These are phyloP conservation scores for Marvania coccoides DNA, from an alignment of 139 green algal species.

Conservation along the genomic window DNA sequence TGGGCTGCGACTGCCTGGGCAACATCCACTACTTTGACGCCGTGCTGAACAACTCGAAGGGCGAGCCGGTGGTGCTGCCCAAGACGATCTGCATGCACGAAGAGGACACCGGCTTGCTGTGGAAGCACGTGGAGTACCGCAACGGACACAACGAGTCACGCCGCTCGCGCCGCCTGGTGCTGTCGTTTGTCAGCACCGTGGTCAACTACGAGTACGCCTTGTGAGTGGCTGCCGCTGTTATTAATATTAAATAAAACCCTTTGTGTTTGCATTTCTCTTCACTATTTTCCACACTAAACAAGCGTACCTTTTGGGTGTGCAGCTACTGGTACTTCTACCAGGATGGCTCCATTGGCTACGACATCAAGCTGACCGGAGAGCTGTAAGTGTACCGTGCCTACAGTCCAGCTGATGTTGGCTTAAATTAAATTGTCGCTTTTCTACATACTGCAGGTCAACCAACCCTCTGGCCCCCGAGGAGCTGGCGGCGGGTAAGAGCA, in stretches of 20 bases:
- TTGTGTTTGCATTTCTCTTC: background rate
- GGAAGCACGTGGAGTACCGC: constrained; percentile 81
- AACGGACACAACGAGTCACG: constrained; percentile 31
- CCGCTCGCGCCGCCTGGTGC: constrained; percentile 58
- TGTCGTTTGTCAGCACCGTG: constrained; percentile 67
- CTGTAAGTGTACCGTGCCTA: no score
- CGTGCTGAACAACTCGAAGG: constrained; percentile 56
- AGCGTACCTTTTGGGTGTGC: constrained; percentile 15
- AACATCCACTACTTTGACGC: constrained; percentile 81
- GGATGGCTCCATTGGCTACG: constrained; percentile 68
- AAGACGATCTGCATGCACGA: constrained; percentile 85
- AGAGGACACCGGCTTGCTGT: constrained; percentile 78
- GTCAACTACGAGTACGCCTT: constrained; percentile 76
- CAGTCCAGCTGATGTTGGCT: background rate
- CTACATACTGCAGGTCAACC: no score
- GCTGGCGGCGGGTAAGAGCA: constrained; percentile 14
- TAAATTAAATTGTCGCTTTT: background rate
- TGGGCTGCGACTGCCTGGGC: constrained; percentile 87
- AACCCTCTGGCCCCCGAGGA: constrained; percentile 22
- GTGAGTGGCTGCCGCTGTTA: no score
- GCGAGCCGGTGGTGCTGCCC: constrained; percentile 49
- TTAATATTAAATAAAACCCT: background rate
- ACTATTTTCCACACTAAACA: background rate
- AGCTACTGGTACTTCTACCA: constrained; percentile 26
- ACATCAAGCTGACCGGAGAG: constrained; percentile 85